Conservation (phyloP, 352 stramenopile genomes). For the Phytophthora aleatoria region DNA sequence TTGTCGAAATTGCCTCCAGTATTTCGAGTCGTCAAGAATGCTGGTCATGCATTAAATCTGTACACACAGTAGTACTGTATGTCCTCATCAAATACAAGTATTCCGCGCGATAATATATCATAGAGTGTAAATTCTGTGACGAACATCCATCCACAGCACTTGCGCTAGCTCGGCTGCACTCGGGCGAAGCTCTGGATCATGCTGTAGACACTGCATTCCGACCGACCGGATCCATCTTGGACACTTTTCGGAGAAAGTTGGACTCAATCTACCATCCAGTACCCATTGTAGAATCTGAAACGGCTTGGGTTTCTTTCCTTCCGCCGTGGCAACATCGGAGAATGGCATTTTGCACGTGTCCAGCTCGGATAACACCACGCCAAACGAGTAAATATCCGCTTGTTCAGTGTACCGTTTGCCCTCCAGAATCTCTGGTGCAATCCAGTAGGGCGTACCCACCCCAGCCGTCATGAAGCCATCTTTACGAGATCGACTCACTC, state of each 20-base stretch:
- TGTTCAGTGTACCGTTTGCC: constrained; percentile 50
- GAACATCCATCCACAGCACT: constrained; percentile 17
- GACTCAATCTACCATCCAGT: constrained; percentile 45
- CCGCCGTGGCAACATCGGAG: constrained; percentile 19
- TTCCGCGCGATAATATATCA: constrained; percentile 1
- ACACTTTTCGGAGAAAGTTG: constrained; percentile 45
- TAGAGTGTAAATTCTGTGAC: constrained; percentile 20
- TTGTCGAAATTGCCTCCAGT: too few relatives aligned
- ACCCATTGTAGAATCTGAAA: constrained; percentile 53
- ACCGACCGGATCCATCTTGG: constrained; percentile 36
- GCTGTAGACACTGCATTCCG: constrained; percentile 15
- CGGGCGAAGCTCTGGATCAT: constrained; percentile 16
- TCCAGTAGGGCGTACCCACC: constrained; percentile 49
- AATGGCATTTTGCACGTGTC: constrained; percentile 41
- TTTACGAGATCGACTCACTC: constrained; percentile 25
- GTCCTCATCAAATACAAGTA: neutral
- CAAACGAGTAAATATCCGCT: constrained; percentile 76
- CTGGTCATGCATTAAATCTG: neutral
- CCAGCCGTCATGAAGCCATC: constrained; percentile 38
- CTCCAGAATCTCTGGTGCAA: constrained; percentile 40
- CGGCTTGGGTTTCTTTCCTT: constrained; percentile 31
- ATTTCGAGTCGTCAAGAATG: neutral
- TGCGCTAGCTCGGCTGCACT: constrained; percentile 19
- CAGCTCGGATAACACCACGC: constrained; percentile 50
- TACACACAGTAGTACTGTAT: too few relatives aligned